These are phyloP conservation scores for Puccinia novopanici DNA, from an alignment of 1,284 basidiomycete genomes.

Conservation along the genomic window DNA sequence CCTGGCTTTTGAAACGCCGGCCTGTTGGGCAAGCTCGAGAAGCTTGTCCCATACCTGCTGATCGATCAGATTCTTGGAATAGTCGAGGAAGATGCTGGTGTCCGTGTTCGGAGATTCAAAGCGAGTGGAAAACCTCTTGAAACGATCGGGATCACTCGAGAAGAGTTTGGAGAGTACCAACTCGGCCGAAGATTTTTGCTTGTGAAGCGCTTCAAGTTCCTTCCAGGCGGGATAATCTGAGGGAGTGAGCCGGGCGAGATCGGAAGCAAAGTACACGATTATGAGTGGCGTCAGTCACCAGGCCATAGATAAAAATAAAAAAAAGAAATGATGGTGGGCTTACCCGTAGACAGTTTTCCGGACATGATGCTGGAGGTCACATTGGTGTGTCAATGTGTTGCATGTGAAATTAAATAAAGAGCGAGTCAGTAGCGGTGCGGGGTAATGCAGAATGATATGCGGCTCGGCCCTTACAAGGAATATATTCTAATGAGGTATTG, in stretches of 20 bases:
- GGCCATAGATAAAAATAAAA: not conserved
- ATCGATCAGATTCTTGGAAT: conserved; percentile 94
- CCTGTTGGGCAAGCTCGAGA: conserved; percentile 79
- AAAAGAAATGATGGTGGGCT: too few relatives aligned
- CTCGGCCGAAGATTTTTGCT: conserved; percentile 69
- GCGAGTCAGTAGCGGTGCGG: not conserved
- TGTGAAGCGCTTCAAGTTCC: conserved; percentile 82
- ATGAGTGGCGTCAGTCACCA: not conserved
- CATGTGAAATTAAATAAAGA: not conserved
- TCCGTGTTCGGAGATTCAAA: conserved; percentile 68
- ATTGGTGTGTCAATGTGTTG: not conserved
- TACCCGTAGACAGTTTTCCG: conserved; percentile 35
- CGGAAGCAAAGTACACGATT: not conserved
- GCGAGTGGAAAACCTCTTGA: conserved; percentile 77
- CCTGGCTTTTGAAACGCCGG: conserved; percentile 77
- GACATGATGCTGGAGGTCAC: conserved; percentile 21
- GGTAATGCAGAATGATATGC: not conserved
- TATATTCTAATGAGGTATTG: not conserved
- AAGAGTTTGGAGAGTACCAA: conserved; percentile 90
- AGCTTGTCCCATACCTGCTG: conserved; percentile 72
- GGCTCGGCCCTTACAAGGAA: not conserved
- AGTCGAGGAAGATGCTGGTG: conserved; percentile 86
- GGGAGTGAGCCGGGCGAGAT: conserved; percentile 15
- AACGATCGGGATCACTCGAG: conserved; percentile 79
- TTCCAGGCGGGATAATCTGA: conserved; percentile 85